A percentile compares a stretch with the other conserved stretches of the same genome.
Conservation (phyloP, 441 rosid genomes). For the Adansonia grandidieri region DNA sequence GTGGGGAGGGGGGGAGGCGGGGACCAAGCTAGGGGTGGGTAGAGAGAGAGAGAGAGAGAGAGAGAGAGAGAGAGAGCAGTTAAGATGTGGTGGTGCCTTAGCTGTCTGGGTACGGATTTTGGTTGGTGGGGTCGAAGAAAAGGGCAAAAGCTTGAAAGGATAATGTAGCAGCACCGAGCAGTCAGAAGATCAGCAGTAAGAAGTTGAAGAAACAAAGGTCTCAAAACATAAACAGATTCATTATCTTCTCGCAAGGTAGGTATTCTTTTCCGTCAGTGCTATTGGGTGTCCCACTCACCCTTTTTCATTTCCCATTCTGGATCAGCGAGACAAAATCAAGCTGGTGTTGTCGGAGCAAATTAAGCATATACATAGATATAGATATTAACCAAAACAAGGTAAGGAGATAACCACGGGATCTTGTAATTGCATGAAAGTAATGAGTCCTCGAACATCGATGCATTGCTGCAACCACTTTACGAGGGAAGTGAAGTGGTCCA, state of each 20-base stretch:
- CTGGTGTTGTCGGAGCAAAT: background rate
- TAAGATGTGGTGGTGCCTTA: constrained; percentile 22
- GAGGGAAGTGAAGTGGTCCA: constrained; percentile 33
- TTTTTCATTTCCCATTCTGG: background rate
- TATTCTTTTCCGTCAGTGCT: background rate
- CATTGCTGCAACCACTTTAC: background rate
- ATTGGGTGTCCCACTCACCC: background rate
- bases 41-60: background rate
- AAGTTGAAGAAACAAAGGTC: constrained; percentile 26
- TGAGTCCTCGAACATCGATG: constrained; percentile 23
- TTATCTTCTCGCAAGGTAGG: constrained; percentile 24
- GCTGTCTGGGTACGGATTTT: constrained; percentile 32
- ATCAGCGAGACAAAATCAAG: constrained; percentile 10
- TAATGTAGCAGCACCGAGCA: background rate
- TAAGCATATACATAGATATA: background rate
- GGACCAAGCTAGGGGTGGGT: constrained; percentile 32
- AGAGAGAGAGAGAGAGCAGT: constrained; percentile 7
- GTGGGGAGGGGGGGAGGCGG: constrained; percentile 9
- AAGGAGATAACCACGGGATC: constrained; percentile 12
- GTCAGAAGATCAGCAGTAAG: background rate
- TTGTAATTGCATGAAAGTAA: constrained; percentile 3
- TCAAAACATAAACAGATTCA: constrained; percentile 19
- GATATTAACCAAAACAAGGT: background rate
- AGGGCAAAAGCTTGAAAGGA: constrained; percentile 25
- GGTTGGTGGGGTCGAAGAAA: constrained; percentile 28